phyloP scores from a whole-genome alignment of 2,329 filamentous ascomycete species.

The Diaporthe ampelina region DNA sequence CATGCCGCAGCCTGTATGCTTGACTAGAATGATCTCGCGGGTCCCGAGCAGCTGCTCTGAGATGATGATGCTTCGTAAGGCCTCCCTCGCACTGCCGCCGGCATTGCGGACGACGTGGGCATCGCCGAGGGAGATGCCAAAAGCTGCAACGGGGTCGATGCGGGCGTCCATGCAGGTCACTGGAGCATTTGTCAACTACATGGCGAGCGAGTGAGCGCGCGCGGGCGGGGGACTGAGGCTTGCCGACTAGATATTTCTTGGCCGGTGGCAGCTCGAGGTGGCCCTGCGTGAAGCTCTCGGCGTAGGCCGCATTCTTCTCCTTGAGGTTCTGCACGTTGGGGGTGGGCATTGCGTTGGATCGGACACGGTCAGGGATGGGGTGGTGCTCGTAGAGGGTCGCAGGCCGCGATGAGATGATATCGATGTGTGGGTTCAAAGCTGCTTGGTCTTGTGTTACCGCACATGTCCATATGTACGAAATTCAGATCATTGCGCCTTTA shows the following conservation, averaged over 20 bases:
- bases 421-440: background rate
- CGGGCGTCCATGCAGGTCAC: slow-evolving; percentile 89
- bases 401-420: background rate
- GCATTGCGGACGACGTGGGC: slow-evolving; percentile 86
- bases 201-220: slow-evolving; percentile 34
- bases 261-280: slow-evolving; percentile 76
- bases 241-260: slow-evolving; percentile 77
- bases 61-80: slow-evolving; percentile 81
- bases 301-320: slow-evolving; percentile 47
- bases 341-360: slow-evolving; percentile 41
- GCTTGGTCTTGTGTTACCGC: background rate
- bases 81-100: slow-evolving; percentile 76
- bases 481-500: too few relatives aligned
- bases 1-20: slow-evolving; percentile 85
- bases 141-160: slow-evolving; percentile 75
- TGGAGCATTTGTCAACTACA: slow-evolving; percentile 45
- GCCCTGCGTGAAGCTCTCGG: slow-evolving; percentile 71
- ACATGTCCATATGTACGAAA: too few relatives aligned
- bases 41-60: slow-evolving; percentile 85
- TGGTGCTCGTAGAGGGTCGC: background rate
- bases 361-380: too few relatives aligned
- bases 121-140: slow-evolving; percentile 80
- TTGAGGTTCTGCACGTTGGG: slow-evolving; percentile 48
- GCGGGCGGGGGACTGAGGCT: slow-evolving; percentile 40
- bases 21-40: slow-evolving; percentile 79